Evolutionary conservation across 768 basidiomycete species (phyloP), one percentile per base, ranked within the genome.

Genomic region (Tephrocybe sp.): DNA sequence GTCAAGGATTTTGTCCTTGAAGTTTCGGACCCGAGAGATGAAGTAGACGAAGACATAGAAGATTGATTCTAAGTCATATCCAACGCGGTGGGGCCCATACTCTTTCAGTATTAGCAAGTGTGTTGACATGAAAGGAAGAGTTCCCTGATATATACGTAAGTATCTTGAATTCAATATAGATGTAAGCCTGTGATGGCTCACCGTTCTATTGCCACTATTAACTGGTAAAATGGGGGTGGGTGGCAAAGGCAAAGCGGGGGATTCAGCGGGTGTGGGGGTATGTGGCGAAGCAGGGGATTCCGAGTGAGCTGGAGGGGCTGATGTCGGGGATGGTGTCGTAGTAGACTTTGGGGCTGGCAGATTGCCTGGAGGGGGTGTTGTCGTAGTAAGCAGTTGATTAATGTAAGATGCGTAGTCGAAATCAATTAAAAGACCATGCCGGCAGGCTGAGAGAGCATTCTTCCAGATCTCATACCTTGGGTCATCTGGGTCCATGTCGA

Each of bases 331-430:
- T 9, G 8, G 7, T 9, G 7, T 8, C 9, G 12, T 16, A 37
- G 35, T 7, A 8, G 27, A 43, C n/a, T n/a, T n/a, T 16, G 41
- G n/a, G 16, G 21, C 3, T 4, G 41, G 22, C n/a, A 32, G 30
- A 2, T 5, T 18, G 26, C 19, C 30, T 6, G 9, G 9, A 12
- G 26, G 13, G n/a, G 2, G 1, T 22, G 42, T 3, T n/a, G n/a
- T n/a, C n/a, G n/a, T n/a, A n/a, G n/a, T n/a, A n/a, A n/a, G n/a
- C n/a, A n/a, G n/a, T n/a, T n/a, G n/a, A 7, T 25, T 9, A 9
- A 44, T 44, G 25, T 30, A 44, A n/a, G 42, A 44, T 19, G 30
- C 30, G 9, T 44, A 44, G n/a, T 44, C 42, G 31, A 44, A 44
- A 13, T 44, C 42, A 9, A 44, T 44, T 19, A 44, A 12, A 44